Conservation (phyloP, 208 protist genomes). For the Leishmania major region DNA sequence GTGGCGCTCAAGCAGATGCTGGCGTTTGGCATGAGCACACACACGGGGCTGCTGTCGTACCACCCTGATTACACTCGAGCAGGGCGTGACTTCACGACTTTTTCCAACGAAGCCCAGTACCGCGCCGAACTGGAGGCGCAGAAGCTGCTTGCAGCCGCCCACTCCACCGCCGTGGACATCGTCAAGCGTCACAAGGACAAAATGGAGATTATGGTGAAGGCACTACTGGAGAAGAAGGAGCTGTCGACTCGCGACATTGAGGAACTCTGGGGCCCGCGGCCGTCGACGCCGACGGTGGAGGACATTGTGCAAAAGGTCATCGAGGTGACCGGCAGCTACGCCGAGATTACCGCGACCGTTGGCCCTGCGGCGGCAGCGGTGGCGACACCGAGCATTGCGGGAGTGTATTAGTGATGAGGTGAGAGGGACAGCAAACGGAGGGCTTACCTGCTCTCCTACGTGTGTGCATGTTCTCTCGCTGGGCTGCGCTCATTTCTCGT, state of each 20-base stretch:
- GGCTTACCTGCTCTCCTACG: not conserved
- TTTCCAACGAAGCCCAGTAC: constrained; percentile 80
- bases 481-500: not conserved
- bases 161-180: constrained; percentile 59
- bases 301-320: constrained; percentile 45
- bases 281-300: constrained; percentile 60
- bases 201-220: constrained; percentile 50
- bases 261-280: constrained; percentile 71
- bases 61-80: constrained; percentile 81
- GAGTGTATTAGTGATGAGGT: not conserved
- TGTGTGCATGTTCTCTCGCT: not conserved
- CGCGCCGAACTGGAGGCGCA: constrained; percentile 76
- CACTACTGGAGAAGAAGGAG: constrained; percentile 84
- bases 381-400: not conserved
- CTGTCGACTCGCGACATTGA: constrained; percentile 72
- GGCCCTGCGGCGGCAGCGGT: constrained; percentile 19
- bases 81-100: constrained; percentile 81
- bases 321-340: constrained; percentile 17
- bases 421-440: not conserved
- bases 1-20: constrained; percentile 86
- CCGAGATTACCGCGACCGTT: not conserved
- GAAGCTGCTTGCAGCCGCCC: constrained; percentile 67
- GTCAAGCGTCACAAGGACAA: constrained; percentile 58
- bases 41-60: constrained; percentile 79
- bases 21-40: constrained; percentile 83